Evolutionary conservation across 148 eudicot species (phyloP), one percentile per base, ranked within the genome.

Genomic region (Tetragonia tetragonoides): DNA sequence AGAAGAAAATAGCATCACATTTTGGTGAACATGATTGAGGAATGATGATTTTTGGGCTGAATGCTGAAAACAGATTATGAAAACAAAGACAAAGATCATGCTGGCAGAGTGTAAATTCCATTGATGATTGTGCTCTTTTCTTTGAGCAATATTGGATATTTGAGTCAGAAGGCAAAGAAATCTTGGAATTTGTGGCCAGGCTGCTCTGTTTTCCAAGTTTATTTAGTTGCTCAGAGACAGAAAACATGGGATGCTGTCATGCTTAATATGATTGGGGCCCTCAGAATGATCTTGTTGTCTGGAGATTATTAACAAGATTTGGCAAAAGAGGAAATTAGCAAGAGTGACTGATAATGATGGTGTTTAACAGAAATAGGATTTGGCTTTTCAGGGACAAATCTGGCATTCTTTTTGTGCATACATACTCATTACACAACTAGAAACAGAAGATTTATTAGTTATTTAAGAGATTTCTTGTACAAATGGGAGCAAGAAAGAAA

Each of bases 171-270:
- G 20, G 71, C 74, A 70, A 24, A 60, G 67, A 59, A 70, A 57
- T 56, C 34, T 56, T 54, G 62, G 72, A 80, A 59, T 57, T 80
- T 68, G 74, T 60, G 75, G 62, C 40, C 68, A 70, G 53, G 64
- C 42, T 47, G 49, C 75, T 80, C 63, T 21, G 54, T 16, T 78
- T 70, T n/a, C 11, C 9, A 46, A 28, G 46, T 44, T 34, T 18
- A 16, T 65, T 17, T 65, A 64, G 59, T 67, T 75, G 73, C 20
- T 69, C 40, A 64, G 61, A 8, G 21, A 24, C 51, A 72, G 57
- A 77, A 81, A 81, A 81, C 78, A 73, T 78, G 84, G 71, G 75
- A 73, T 82, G 79, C 79, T 78, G 84, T 65, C 70, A 73, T 82
- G 79, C 79, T 69, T 56, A 75, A 70, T 23, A 39, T 49, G 44